phyloP scores from a whole-genome alignment of 202 grass and related monocot species.

The Tripidium arundinaceum region DNA sequence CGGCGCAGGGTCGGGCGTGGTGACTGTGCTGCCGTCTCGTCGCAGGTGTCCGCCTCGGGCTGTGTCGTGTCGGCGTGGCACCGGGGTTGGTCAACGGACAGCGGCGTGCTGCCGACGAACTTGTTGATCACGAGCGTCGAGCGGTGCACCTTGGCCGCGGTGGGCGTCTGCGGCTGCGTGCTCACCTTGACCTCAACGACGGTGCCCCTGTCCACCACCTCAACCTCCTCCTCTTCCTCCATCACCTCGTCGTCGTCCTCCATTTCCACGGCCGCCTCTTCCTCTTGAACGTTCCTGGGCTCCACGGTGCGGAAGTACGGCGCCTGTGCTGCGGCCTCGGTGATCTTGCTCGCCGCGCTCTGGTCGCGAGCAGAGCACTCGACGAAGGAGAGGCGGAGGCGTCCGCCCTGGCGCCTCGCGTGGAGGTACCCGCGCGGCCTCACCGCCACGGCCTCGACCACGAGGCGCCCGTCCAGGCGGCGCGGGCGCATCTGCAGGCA shows the following conservation, averaged over 20 bases:
- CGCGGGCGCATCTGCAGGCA: constrained; percentile 65
- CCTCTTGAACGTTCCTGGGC: constrained; percentile 19
- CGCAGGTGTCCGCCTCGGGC: too few relatives aligned
- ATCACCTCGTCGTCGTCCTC: constrained; percentile 34
- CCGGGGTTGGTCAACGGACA: constrained; percentile 13
- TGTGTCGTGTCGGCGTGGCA: background rate
- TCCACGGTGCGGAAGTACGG: constrained; percentile 22
- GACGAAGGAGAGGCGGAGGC: constrained; percentile 71
- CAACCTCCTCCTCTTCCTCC: constrained; percentile 63
- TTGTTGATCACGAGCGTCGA: constrained; percentile 91
- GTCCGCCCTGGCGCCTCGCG: constrained; percentile 48
- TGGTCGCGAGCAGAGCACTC: constrained; percentile 42
- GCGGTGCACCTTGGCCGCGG: constrained; percentile 50
- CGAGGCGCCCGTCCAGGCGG: constrained; percentile 62
- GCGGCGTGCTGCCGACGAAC: constrained; percentile 76
- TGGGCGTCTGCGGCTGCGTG: constrained; percentile 52
- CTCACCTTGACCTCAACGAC: constrained; percentile 89
- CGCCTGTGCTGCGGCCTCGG: background rate
- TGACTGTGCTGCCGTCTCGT: too few relatives aligned
- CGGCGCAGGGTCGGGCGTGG: too few relatives aligned
- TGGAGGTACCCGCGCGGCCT: constrained; percentile 69
- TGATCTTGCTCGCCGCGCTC: background rate
- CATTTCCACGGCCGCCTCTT: constrained; percentile 25
- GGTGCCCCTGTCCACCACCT: constrained; percentile 84
- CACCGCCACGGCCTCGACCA: constrained; percentile 66